Conservation (phyloP, 495 filamentous ascomycete species). For the Xylaria flabelliformis region DNA sequence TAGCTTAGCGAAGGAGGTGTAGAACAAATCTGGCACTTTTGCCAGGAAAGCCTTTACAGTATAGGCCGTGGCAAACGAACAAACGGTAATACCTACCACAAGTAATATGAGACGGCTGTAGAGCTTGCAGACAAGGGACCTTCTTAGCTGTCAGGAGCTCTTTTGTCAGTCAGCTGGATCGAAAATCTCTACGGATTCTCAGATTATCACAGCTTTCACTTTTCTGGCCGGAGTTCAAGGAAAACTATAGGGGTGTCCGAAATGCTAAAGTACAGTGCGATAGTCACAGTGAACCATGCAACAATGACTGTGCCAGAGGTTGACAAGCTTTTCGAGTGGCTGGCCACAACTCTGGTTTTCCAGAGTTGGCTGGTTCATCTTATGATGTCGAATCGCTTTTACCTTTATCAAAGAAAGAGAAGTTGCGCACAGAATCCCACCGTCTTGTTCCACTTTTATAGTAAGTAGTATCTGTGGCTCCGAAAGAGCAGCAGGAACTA, state of each 20-base stretch:
- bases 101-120: background rate
- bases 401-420: background rate
- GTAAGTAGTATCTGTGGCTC: background rate
- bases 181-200: background rate
- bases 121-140: background rate
- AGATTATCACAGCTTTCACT: background rate
- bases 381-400: background rate
- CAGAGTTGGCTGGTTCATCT: background rate
- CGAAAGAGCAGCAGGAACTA: background rate
- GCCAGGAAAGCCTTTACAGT: too few relatives aligned
- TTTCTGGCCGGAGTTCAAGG: background rate
- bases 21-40: background rate
- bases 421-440: background rate
- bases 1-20: background rate
- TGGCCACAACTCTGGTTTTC: too few relatives aligned
- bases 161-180: background rate
- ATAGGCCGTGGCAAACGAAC: too few relatives aligned
- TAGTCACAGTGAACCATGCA: background rate
- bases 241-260: background rate
- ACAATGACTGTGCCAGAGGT: slow-evolving; percentile 1
- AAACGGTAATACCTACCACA: background rate
- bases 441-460: background rate
- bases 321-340: background rate
- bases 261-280: background rate
- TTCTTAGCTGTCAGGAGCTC: background rate